phyloP scores from a whole-genome alignment of 192 early-diverging fungal species.

The Coemansia sp. region DNA sequence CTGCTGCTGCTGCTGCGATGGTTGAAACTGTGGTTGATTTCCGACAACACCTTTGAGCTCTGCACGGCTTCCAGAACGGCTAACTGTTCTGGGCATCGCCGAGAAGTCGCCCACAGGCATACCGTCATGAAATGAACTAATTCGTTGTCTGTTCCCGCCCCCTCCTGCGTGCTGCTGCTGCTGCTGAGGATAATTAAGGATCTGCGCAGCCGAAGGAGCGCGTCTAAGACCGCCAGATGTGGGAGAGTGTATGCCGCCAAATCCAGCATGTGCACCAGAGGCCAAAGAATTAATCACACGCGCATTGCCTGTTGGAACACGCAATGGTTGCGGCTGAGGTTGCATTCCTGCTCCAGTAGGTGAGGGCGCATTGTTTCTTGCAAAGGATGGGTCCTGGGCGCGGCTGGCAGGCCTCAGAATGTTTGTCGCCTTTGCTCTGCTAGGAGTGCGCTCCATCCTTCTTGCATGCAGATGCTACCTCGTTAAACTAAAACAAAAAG shows the following conservation, averaged over 20 bases:
- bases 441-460: constrained; percentile 47
- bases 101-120: constrained; percentile 30
- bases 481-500: neutral
- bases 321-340: constrained; percentile 14
- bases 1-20: constrained; percentile 14
- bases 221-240: constrained; percentile 26
- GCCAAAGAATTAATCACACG: constrained; percentile 31
- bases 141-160: constrained; percentile 23
- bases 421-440: constrained; percentile 53
- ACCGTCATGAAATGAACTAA: constrained; percentile 43
- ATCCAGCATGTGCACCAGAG: constrained; percentile 11
- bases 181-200: constrained; percentile 25
- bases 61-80: constrained; percentile 49
- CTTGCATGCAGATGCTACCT: constrained; percentile 1
- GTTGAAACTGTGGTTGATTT: constrained; percentile 10
- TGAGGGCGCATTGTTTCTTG: constrained; percentile 13
- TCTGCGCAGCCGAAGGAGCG: constrained; percentile 39
- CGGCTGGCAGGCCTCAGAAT: constrained; percentile 49
- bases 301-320: constrained; percentile 24
- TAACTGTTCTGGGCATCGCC: constrained; percentile 22
- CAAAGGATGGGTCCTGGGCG: constrained; percentile 26
- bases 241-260: constrained; percentile 15
- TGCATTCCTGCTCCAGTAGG: constrained; percentile 8
- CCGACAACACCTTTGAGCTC: constrained; percentile 15
- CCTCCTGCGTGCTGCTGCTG: constrained; percentile 20